Base-by-base conservation (phyloP, 495 filamentous ascomycete genomes). In the Penicillium diatomitis region DNA sequence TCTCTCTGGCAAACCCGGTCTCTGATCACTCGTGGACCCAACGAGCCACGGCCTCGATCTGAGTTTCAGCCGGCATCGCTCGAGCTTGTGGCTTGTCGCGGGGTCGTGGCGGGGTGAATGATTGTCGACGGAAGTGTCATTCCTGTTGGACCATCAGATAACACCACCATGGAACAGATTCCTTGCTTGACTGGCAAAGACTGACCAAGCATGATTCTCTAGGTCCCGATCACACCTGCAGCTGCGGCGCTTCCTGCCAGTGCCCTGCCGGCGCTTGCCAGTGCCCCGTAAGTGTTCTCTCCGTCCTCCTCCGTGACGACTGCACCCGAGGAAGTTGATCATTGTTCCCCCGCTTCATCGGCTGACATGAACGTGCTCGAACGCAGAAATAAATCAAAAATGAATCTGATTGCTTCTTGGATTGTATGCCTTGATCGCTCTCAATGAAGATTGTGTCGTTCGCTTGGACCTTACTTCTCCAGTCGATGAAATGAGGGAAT, bases 211-310 rank as follows among this genome's bases (percentile, higher is more conserved):
- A 20, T 20, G 20, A 20, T 20, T 2, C 20, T 20, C 54, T 33
- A 71, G 66, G 55, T 55, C 51, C 61, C 52, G 66, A 67, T 47
- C 69, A 72, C 69, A 58, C 55, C 51, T 73, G 70, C 63, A 64
- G 60, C 62, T 71, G 69, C 59, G 70, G 70, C 54, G 45, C 59
- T 54, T 71, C 70, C 54, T 73, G 67, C 69, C 64, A 67, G 60
- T 73, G 69, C 66, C 65, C 70, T 61, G 61, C 69, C 57, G 70
- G 67, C 59, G 50, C 52, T 31, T 72, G 67, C 70, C 56, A 72
- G 51, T 72, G 69, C 69, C 69, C 69, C 36, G 69, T 72, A 67
- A 40, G 62, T 63, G 48, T 30, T 32, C 8, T 9, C 8, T 31
- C 8, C 40, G 0, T 31, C 7, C 28, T 6, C 37, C 39, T 40